Evolutionary conservation across 2,329 filamentous ascomycete genomes (phyloP).

Genomic region (Pseudopithomyces chartarum): DNA sequence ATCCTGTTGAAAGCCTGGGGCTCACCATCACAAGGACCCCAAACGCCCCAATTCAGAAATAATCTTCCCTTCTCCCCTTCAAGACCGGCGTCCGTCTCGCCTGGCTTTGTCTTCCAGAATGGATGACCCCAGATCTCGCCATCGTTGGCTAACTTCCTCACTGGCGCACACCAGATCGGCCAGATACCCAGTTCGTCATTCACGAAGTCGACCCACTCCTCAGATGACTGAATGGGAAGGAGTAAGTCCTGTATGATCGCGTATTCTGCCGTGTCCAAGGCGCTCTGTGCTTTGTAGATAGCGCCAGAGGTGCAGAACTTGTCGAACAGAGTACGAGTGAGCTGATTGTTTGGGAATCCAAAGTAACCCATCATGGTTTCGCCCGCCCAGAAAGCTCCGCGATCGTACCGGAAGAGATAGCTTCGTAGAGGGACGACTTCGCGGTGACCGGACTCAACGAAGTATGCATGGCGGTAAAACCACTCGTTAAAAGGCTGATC

Average conservation of each 20-base stretch:
- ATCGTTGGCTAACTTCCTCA: slow-evolving; percentile 17
- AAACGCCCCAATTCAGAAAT: slow-evolving; percentile 59
- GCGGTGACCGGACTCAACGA: not conserved
- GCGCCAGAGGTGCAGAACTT: slow-evolving; percentile 62
- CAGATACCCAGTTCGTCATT: slow-evolving; percentile 52
- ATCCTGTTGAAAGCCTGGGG: slow-evolving; percentile 63
- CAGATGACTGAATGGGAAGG: slow-evolving; percentile 55
- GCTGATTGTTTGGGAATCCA: slow-evolving; percentile 59
- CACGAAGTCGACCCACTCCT: slow-evolving; percentile 57
- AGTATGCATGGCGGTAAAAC: slow-evolving; percentile 49
- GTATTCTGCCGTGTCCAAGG: slow-evolving; percentile 55
- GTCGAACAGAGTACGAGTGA: slow-evolving; percentile 62
- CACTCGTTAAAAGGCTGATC: slow-evolving; percentile 47
- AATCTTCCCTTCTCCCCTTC: slow-evolving; percentile 9
- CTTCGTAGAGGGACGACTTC: slow-evolving; percentile 60
- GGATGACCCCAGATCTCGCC: slow-evolving; percentile 11
- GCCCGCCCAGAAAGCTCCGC: slow-evolving; percentile 68
- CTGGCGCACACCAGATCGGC: slow-evolving; percentile 62
- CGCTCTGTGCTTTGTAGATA: slow-evolving; percentile 64
- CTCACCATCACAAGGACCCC: slow-evolving; percentile 70
- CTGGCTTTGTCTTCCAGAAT: slow-evolving; percentile 11
- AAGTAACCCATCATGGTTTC: slow-evolving; percentile 63
- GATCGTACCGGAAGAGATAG: slow-evolving; percentile 61
- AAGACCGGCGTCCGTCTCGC: not conserved
- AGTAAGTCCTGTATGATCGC: slow-evolving; percentile 66